Conservation (phyloP, 2,329 filamentous ascomycete species). For the Diaporthe sp. region DNA sequence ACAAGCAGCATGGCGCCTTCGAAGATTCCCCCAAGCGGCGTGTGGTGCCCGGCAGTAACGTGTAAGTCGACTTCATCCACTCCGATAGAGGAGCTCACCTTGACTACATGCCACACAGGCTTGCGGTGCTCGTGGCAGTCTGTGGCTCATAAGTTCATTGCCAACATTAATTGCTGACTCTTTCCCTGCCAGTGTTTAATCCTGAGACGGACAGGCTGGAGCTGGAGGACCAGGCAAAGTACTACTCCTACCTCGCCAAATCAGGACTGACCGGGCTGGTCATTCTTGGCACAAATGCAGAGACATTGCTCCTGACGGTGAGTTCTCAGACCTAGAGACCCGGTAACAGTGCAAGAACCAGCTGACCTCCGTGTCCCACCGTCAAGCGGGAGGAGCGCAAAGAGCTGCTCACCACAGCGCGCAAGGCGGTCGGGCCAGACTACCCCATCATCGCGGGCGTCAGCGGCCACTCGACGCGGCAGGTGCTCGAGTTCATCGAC, state of each 20-base stretch:
- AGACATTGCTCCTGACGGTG: conserved; percentile 50
- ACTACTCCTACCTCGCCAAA: conserved; percentile 47
- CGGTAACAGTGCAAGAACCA: not conserved
- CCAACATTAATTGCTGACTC: conserved; percentile 1
- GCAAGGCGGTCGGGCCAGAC: conserved; percentile 62
- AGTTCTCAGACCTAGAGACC: conserved; percentile 5
- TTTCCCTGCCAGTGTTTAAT: conserved; percentile 45
- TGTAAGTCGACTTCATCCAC: conserved; percentile 9
- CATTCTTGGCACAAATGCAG: conserved; percentile 51
- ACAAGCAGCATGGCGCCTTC: conserved; percentile 33
- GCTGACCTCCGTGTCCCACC: not conserved
- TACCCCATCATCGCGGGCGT: conserved; percentile 74
- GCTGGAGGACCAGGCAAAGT: conserved; percentile 45
- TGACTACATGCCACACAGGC: not conserved
- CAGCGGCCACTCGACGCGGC: conserved; percentile 73
- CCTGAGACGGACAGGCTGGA: conserved; percentile 47
- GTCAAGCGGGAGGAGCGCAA: conserved; percentile 45
- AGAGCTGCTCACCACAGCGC: conserved; percentile 67
- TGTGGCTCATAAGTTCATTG: not conserved
- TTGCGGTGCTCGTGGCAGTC: not conserved
- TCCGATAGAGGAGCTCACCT: not conserved
- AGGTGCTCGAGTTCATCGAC: conserved; percentile 69
- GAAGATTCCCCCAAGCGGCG: conserved; percentile 45
- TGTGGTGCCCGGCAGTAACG: conserved; percentile 52
- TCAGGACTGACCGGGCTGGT: conserved; percentile 48